Percentiles rank a stretch among this genome's conserved stretches.
phyloP scores from a whole-genome alignment of 306 rosid species.

The Malus orientalis region DNA sequence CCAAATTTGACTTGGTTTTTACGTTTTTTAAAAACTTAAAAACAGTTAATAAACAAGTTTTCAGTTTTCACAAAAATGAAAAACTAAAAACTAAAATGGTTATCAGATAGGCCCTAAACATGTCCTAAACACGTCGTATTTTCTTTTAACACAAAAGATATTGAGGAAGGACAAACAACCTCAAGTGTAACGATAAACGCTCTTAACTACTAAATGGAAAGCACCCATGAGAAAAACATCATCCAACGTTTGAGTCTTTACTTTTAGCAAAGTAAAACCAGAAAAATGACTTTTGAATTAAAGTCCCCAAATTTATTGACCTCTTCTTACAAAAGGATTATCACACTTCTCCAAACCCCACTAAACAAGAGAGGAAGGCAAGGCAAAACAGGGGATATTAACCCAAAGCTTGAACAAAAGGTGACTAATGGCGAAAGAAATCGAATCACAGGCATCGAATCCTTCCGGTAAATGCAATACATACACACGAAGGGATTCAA shows the following conservation, averaged over 20 bases:
- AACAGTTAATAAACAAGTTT: no score
- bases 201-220: no score
- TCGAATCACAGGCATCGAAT: conserved; percentile 31
- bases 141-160: no score
- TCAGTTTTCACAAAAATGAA: no score
- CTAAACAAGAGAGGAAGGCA: conserved; percentile 31
- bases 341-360: conserved; percentile 40
- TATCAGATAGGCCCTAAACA: no score
- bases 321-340: conserved; percentile 39
- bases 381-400: conserved; percentile 32
- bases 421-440: conserved; percentile 12
- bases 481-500: conserved; percentile 22
- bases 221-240: neutral
- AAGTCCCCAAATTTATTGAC: conserved; percentile 48
- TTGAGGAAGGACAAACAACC: no score
- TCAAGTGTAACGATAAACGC: no score
- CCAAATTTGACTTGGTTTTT: no score
- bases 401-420: conserved; percentile 10
- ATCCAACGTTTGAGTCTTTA: neutral
- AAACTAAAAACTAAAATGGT: no score
- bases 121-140: no score
- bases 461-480: conserved; percentile 57
- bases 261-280: conserved; percentile 7
- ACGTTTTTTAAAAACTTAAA: no score
- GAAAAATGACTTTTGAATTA: conserved; percentile 12